Conservation (phyloP, 192 early-diverging fungal genomes). For the Coemansia sp. region DNA sequence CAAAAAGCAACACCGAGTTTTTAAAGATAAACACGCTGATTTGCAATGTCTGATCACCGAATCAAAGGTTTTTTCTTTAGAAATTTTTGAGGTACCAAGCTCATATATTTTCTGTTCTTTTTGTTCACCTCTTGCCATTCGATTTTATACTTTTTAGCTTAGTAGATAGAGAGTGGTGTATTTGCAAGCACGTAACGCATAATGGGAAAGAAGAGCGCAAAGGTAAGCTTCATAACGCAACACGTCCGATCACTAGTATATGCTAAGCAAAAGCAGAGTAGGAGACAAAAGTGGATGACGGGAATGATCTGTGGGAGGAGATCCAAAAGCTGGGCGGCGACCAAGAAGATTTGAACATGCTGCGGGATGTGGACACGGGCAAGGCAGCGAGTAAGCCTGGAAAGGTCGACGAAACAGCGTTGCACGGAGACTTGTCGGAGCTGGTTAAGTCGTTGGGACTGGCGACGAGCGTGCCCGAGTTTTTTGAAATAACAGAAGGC, state of each 20-base stretch:
- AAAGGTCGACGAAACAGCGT: conserved; percentile 16
- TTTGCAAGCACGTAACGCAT: not conserved
- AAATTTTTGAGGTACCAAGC: not conserved
- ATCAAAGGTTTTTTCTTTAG: conserved; percentile 2
- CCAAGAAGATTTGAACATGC: conserved; percentile 57
- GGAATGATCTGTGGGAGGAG: conserved; percentile 54
- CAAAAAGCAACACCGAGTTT: conserved; percentile 1
- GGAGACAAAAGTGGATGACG: conserved; percentile 4
- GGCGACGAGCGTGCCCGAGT: conserved; percentile 24
- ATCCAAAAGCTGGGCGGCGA: conserved; percentile 65
- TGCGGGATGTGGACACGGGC: conserved; percentile 56
- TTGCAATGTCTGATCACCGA: not conserved
- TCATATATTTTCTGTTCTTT: not conserved
- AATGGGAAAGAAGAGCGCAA: conserved; percentile 21
- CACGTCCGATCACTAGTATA: not conserved
- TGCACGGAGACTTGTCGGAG: conserved; percentile 32
- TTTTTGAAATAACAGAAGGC: conserved; percentile 24
- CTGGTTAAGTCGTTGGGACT: conserved; percentile 46
- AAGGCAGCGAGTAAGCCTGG: conserved; percentile 21
- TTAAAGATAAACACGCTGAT: not conserved
- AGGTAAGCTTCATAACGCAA: not conserved
- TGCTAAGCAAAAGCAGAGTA: not conserved
- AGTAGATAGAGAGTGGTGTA: not conserved
- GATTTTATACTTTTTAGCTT: not conserved
- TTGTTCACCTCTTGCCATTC: conserved; percentile 1